These are phyloP conservation scores for Prunus salicina DNA, from an alignment of 306 rosid genomes.

Conservation along the genomic window DNA sequence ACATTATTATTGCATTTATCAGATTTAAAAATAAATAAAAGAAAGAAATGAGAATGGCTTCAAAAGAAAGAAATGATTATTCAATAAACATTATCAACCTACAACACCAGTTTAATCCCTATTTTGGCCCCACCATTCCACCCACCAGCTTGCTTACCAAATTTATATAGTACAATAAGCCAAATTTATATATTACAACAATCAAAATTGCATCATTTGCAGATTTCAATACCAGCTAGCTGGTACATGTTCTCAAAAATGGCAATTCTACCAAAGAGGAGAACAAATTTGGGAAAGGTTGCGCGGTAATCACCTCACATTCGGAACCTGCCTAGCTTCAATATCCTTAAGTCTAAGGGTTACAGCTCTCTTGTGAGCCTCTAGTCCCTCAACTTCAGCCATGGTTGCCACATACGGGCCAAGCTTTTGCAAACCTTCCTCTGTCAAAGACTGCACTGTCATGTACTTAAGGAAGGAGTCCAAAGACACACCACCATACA, in stretches of 20 bases:
- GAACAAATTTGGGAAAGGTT: background rate
- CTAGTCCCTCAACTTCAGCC: constrained; percentile 96
- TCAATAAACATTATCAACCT: background rate
- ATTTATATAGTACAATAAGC: background rate
- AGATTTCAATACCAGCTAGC: background rate
- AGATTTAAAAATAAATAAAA: background rate
- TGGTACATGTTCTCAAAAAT: background rate
- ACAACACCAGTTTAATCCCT: background rate
- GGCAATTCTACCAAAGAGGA: background rate
- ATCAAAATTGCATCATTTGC: background rate
- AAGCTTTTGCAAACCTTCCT: constrained; percentile 81
- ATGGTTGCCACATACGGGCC: constrained; percentile 87
- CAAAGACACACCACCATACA: constrained; percentile 92
- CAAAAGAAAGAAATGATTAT: background rate
- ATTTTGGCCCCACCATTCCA: constrained; percentile 6
- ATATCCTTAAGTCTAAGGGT: constrained; percentile 89
- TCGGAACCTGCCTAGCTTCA: constrained; percentile 63
- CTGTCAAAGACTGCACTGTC: constrained; percentile 90
- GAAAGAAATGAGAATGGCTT: background rate
- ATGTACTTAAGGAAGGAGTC: constrained; percentile 94
- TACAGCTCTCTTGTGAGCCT: constrained; percentile 92
- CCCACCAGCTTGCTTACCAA: background rate
- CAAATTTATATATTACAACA: background rate
- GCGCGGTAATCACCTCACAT: constrained; percentile 32
- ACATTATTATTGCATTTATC: too few relatives aligned